Base-by-base conservation (phyloP, 108 stramenopile genomes). In the Stephanodiscus minutulus region DNA sequence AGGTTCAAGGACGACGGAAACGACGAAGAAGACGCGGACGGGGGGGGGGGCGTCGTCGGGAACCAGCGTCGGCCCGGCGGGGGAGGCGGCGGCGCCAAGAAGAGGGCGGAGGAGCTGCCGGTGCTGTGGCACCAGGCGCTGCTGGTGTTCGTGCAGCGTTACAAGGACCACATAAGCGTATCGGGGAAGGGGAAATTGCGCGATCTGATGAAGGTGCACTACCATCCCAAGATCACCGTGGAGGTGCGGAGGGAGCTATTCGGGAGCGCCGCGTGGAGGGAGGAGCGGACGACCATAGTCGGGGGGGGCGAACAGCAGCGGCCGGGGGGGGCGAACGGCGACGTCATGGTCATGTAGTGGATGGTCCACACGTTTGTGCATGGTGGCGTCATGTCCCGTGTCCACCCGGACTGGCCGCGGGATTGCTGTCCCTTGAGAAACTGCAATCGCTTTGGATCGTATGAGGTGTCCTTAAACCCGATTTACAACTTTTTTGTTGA, bases 51-150 rank as follows among this genome's bases (percentile, higher is more conserved):
- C n/a, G n/a, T n/a, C n/a, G n/a, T n/a, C n/a, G n/a, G n/a, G n/a
- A n/a, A n/a, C n/a, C n/a, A n/a, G n/a, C n/a, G n/a, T n/a, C n/a
- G n/a, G n/a, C n/a, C n/a, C n/a, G n/a, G n/a, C n/a, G n/a, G n/a
- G n/a, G n/a, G n/a, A n/a, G n/a, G n/a, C n/a, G n/a, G n/a, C n/a
- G n/a, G n/a, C n/a, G 31, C 31, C 31, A 33, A 33, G 31, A 33
- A 33, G 3, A 44, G 13, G 43, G 12, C 67, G n/a, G 70, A 70
- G 35, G 70, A 61, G 33, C 73, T 98, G 22, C 97, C 97, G 15
- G 98, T 98, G 0, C 71, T 99, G 67, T 99, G 99, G 99, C 99
- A 99, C 83, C 98, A 98, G 84, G 82, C 93, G 3, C 66, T 99
- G 43, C 73, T 99, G 47, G 83, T 85, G 0, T 98, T 99, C 80